Conservation (phyloP, 2,329 filamentous ascomycete species). For the Xylariaceae sp. region DNA sequence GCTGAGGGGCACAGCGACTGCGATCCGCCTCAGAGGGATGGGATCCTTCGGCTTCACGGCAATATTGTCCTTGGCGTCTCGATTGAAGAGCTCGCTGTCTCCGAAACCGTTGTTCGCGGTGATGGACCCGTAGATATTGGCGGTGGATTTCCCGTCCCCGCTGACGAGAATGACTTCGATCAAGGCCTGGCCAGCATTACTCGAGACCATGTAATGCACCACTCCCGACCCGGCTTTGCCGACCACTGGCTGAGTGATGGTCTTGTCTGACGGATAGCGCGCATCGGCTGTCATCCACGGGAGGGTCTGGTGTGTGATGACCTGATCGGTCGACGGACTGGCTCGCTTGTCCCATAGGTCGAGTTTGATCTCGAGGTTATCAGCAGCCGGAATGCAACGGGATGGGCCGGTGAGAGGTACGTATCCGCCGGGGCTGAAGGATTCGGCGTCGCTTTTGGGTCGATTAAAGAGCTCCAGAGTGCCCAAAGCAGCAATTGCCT, state of each 20-base stretch:
- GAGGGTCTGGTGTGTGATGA: neutral
- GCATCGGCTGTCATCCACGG: neutral
- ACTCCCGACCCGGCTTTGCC: neutral
- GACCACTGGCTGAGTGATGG: neutral
- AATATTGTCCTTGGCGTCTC: neutral
- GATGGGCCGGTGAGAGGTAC: neutral
- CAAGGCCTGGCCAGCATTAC: neutral
- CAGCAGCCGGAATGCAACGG: neutral
- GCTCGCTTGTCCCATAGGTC: neutral
- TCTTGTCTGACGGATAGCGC: conserved; percentile 9
- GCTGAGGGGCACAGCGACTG: neutral
- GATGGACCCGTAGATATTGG: neutral
- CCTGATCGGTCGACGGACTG: neutral
- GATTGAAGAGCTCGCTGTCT: neutral
- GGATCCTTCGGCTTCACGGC: neutral
- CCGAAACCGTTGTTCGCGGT: neutral
- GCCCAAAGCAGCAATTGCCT: neutral
- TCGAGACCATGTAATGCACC: neutral
- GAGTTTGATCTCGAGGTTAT: neutral
- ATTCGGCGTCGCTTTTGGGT: neutral
- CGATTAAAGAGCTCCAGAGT: neutral
- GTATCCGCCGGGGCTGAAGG: neutral
- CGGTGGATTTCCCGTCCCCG: neutral
- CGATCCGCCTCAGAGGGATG: neutral
- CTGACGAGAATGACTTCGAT: neutral